Base-by-base conservation (phyloP, 2,329 filamentous ascomycete species). In the Verticillium zaregamsianum region DNA sequence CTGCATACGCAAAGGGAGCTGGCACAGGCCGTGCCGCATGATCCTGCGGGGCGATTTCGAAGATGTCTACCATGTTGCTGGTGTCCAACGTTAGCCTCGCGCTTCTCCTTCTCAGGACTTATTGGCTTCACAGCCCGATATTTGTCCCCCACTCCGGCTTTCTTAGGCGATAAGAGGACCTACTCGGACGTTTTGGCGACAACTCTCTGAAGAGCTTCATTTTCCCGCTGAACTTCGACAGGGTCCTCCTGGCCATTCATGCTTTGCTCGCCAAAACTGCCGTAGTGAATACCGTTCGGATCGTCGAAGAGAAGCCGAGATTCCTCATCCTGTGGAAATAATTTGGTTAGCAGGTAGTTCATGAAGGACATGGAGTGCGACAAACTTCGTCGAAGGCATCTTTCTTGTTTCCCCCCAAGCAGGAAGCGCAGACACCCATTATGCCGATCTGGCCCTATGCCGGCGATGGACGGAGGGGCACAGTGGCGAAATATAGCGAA, bases 51-150 rank as follows among this genome's bases (percentile, higher is more conserved):
- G 83, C 81, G 69, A 88, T 86, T 65, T 88, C 86, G 74, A 88
- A 89, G 56, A 89, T 85, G 70, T 89, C 86, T 63, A 89, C 86
- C 75, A 89, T 84, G 68, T 88, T 87, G 68, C 86, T 89, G 61
- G 59, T 59, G 63, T 52, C 49, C 56, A 3, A 12, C 23, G 54
- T 55, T 32, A 55, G 54, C 54, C 33, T 31, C 55, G 20, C 20
- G 33, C 33, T 14, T 49, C 39, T 8, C 39, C 5, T 45, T 45
- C 14, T 20, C 17, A 17, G 17, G 14, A 15, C 17, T 17, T 7
- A 1, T 6, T 20, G n/a, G 7, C n/a, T 17, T 45, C 39, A 14
- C 3, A n/a, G 39, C n/a, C 39, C 33, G 33, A 35, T 3, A 35
- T 35, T 35, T 7, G 6, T 35, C 14, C 3, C 14, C 33, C 9